Evolutionary conservation across 2,329 filamentous ascomycete genomes (phyloP), one percentile per base, ranked within the genome.

Genomic region (Beauveria asiatica): DNA sequence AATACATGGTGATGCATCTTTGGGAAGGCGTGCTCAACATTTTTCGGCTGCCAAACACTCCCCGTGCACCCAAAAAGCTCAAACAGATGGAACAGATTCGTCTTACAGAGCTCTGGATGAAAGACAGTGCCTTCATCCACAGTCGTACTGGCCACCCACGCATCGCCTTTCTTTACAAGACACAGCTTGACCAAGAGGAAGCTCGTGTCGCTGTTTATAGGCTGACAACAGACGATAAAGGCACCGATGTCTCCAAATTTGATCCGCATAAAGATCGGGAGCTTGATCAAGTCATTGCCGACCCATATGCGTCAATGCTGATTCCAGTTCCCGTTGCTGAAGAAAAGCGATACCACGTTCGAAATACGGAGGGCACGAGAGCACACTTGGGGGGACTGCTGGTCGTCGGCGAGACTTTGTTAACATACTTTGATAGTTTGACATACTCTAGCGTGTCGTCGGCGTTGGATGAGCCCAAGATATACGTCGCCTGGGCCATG

Each of bases 401-500:
- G 46, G 83, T 92, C 2, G 80, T 93, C 8, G 89, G 89, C 21
- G 89, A 92, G 74, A 95, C 90, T 0, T 85, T 86, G 2, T 82
- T 99, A 61, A 84, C 87, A 9, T 97, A 97, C 70, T 86, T 94
- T 62, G 89, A 96, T 67, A 89, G 91, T 62, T 80, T 88, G 39
- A 89, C 80, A 21, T 86, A 87, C 63, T 82, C 85, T 39, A 81
- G 80, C 13, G 81, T 91, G 13, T 83, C 86, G 19, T 80, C 85
- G 9, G 76, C 80, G 0, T 74, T 97, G 2, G 78, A 84, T 1
- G 86, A 93, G 60, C 83, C 92, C 0, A 91, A 88, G 3, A 87
- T 96, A 41, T 97, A 95, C 66, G 88, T 94, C n/a, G 86, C 91
- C 2, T 99, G 93, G 92, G 89, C 89, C 63, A 84, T 87, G 67